phyloP scores from a whole-genome alignment of 1,284 basidiomycete genomes.

The Ustilago curta region DNA sequence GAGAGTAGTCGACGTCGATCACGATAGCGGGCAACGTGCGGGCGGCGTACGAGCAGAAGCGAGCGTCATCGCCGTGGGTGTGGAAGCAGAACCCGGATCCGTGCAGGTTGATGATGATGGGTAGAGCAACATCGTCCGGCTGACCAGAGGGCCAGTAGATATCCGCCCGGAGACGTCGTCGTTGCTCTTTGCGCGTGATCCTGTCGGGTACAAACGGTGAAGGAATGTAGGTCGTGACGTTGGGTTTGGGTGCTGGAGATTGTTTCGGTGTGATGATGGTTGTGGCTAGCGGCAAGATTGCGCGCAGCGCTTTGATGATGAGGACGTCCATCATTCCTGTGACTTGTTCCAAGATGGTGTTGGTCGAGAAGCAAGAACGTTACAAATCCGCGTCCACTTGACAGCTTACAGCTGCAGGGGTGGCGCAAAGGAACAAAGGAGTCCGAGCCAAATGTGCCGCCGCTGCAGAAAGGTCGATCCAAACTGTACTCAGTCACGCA shows the following conservation, averaged over 20 bases:
- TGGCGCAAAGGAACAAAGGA: not conserved
- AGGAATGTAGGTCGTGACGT: slow-evolving; percentile 41
- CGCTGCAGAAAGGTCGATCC: not conserved
- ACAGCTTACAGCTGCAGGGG: too few relatives aligned
- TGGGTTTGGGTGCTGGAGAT: slow-evolving; percentile 34
- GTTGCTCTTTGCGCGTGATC: slow-evolving; percentile 36
- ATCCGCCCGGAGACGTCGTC: slow-evolving; percentile 41
- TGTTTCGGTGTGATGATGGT: slow-evolving; percentile 37
- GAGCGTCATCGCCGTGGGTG: slow-evolving; percentile 42
- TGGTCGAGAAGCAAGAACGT: slow-evolving; percentile 1
- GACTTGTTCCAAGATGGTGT: not conserved
- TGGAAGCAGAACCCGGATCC: slow-evolving; percentile 55
- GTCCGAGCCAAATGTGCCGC: not conserved
- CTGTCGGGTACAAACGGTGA: slow-evolving; percentile 43
- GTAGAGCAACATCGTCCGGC: slow-evolving; percentile 30
- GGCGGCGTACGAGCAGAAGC: slow-evolving; percentile 45
- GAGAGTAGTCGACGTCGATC: slow-evolving; percentile 79
- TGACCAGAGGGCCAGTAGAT: slow-evolving; percentile 35
- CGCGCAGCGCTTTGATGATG: slow-evolving; percentile 40
- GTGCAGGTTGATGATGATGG: slow-evolving; percentile 53
- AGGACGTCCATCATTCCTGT: slow-evolving; percentile 32
- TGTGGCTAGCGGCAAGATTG: slow-evolving; percentile 35
- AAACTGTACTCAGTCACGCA: not conserved
- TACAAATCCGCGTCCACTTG: not conserved
- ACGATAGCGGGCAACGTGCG: slow-evolving; percentile 70